Evolutionary conservation across 352 stramenopile species (phyloP).

Genomic region (Globisporangium cederbergense): DNA sequence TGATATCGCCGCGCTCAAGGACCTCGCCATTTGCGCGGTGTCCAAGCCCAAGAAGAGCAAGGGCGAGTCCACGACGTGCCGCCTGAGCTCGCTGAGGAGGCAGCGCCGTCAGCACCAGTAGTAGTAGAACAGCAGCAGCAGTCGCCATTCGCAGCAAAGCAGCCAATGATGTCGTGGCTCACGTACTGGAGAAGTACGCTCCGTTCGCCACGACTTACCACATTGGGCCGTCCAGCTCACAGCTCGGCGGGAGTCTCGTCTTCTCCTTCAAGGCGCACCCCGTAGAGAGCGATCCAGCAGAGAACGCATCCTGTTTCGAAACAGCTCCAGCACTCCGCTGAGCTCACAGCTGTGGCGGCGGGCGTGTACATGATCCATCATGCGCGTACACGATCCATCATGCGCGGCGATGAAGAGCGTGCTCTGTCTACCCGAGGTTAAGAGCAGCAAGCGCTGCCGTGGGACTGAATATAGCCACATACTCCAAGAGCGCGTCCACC

Average conservation of each 20-base stretch:
- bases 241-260: not conserved
- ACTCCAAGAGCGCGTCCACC: too few species aligned
- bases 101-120: slow-evolving; percentile 19
- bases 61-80: slow-evolving; percentile 17
- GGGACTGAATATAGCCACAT: too few species aligned
- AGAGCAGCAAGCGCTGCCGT: too few species aligned
- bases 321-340: too few species aligned
- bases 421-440: too few species aligned
- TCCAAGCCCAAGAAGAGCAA: slow-evolving; percentile 71
- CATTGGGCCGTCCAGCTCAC: not conserved
- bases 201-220: not conserved
- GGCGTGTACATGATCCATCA: too few species aligned
- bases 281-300: not conserved
- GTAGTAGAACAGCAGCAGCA: slow-evolving; percentile 13
- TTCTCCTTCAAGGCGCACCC: slow-evolving; percentile 4
- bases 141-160: slow-evolving; percentile 9
- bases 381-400: too few species aligned
- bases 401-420: too few species aligned
- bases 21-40: slow-evolving; percentile 62
- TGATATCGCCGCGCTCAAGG: slow-evolving; percentile 64
- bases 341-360: too few species aligned
- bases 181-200: not conserved
- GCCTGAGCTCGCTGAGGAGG: slow-evolving; percentile 17
- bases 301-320: not conserved
- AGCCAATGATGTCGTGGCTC: slow-evolving; percentile 6